Base-by-base conservation (phyloP, 2,329 filamentous ascomycete species). In the Myotisia sp. region DNA sequence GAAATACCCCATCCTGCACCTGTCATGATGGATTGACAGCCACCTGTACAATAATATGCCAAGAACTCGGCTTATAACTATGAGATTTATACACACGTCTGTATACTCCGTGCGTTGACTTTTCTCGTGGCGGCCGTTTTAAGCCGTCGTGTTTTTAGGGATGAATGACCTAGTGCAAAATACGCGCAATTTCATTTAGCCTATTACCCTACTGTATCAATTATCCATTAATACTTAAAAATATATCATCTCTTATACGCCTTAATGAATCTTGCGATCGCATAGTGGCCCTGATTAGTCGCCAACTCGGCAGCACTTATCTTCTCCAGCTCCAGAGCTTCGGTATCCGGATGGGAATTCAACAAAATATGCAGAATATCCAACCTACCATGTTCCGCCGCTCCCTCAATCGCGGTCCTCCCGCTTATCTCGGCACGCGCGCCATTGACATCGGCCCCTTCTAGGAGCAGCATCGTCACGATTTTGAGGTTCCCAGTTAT, bases 341-440 rank as follows among this genome's bases (percentile, higher is more conserved):
- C 33, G 23, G 23, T 36, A 26, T 34, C 21, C 4, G 35, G 35
- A 21, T 42, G 23, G 21, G 33, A 20, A 27, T 47, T 43, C 2
- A 52, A 34, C 8, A 56, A 41, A 9, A 55, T 32, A 28, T 49
- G 42, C 12, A 56, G 26, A 34, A 47, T 47, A 29, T 55, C 47
- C 6, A 54, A 14, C 30, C 48, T 47, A 5, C 52, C 53, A 10
- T 37, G 28, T 16, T 32, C 28, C 9, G 34, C 34, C 19, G 29
- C 29, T 26, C 34, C 34, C 13, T 37, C 34, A 26, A 37, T 37
- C n/a, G 34, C 34, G 8, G 29, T 31, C n/a, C 28, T 10, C 19
- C 34, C 34, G 26, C n/a, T 26, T 8, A 17, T 17, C 9, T 3
- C 27, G 18, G 34, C 34, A 1, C 17, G 18, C 9, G 28, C 20